phyloP scores from a whole-genome alignment of 1,139 yeast species.

The Yamadazyma conglobata region DNA sequence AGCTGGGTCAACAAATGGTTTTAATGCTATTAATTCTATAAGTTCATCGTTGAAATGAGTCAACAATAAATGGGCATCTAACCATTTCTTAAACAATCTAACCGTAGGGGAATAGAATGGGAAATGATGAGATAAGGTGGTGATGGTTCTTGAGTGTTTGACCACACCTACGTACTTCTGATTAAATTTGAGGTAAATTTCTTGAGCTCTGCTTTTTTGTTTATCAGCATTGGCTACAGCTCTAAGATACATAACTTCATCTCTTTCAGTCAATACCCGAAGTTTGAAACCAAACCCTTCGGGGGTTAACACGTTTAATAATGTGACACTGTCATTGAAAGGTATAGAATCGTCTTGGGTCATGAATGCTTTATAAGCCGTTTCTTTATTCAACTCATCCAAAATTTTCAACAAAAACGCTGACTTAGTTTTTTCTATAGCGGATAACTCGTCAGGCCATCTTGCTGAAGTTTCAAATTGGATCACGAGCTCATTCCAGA shows the following conservation, averaged over 20 bases:
- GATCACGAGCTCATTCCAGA: constrained; percentile 72
- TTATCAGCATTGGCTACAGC: constrained; percentile 64
- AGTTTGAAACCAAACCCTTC: constrained; percentile 84
- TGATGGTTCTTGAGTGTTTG: constrained; percentile 79
- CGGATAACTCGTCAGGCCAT: constrained; percentile 92
- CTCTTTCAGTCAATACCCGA: constrained; percentile 76
- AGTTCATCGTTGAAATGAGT: constrained; percentile 73
- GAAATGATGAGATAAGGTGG: constrained; percentile 67
- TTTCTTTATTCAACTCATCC: constrained; percentile 51
- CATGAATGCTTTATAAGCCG: constrained; percentile 54
- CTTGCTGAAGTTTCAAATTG: constrained; percentile 87
- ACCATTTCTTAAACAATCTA: constrained; percentile 83
- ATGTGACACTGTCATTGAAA: constrained; percentile 54
- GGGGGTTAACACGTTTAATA: constrained; percentile 69
- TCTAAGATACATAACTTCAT: constrained; percentile 67
- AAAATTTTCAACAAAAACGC: constrained; percentile 79
- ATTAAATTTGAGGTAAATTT: constrained; percentile 60
- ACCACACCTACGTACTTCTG: constrained; percentile 65
- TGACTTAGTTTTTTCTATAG: constrained; percentile 84
- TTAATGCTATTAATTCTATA: constrained; percentile 75
- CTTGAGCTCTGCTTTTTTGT: constrained; percentile 57
- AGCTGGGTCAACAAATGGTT: constrained; percentile 82
- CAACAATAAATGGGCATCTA: constrained; percentile 65
- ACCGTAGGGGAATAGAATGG: constrained; percentile 78
- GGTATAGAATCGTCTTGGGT: constrained; percentile 67